phyloP scores from a whole-genome alignment of 371 early-diverging fungal genomes.

The Circinella minor region DNA sequence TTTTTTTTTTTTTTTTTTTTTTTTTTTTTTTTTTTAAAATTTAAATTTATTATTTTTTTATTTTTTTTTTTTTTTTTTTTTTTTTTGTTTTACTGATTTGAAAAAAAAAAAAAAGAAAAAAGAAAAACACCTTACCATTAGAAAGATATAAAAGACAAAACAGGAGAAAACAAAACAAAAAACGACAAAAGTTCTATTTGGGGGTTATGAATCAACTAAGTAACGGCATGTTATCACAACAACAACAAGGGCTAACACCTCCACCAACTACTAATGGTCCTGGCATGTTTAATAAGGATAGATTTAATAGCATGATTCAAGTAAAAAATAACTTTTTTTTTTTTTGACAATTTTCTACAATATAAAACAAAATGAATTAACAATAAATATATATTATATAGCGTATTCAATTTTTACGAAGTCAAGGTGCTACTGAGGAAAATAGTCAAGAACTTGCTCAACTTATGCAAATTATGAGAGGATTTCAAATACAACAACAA shows the following conservation, averaged over 20 bases:
- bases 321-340: conserved; percentile 19
- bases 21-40: too few relatives aligned
- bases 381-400: conserved; percentile 5
- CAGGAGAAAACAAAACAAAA: too few relatives aligned
- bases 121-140: too few relatives aligned
- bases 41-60: too few relatives aligned
- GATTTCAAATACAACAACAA: conserved; percentile 41
- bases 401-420: conserved; percentile 50
- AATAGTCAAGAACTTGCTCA: conserved; percentile 71
- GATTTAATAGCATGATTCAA: conserved; percentile 41
- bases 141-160: too few relatives aligned
- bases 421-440: conserved; percentile 71
- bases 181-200: too few relatives aligned
- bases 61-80: too few relatives aligned
- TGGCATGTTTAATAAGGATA: conserved; percentile 42
- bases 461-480: conserved; percentile 63
- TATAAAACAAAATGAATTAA: not conserved
- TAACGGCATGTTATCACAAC: conserved; percentile 14
- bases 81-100: too few relatives aligned
- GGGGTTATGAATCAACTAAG: conserved; percentile 5
- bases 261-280: conserved; percentile 16
- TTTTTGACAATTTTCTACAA: not conserved
- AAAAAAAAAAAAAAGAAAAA: too few relatives aligned
- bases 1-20: too few relatives aligned
- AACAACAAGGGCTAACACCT: not conserved